Base-by-base conservation (phyloP, 1,284 basidiomycete species). In the Cryptococcus sp. region DNA sequence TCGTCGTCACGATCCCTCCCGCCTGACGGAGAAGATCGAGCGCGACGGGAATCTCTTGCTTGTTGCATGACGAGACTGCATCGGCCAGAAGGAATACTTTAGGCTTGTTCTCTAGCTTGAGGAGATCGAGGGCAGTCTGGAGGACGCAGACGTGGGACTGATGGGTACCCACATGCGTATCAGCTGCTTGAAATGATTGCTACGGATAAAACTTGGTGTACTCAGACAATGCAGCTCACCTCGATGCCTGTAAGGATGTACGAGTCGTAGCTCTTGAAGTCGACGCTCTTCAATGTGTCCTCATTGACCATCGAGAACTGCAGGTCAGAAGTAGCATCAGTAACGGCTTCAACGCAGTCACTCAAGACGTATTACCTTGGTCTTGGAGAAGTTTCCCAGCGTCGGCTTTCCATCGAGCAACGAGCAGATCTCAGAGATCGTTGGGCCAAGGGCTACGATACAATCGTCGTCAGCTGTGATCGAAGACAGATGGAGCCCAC, bases 241-340 rank as follows among this genome's bases (percentile, higher is more conserved):
- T 93, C 91, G 57, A 94, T 92, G 33, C 92, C 92, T 65, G 91
- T 85, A 4, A 96, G 77, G 24, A 94, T 84, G 48, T 91, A 80
- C 18, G 82, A 82, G 52, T 82, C 80, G 57, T 86, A 75, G 23
- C 36, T 53, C 46, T 13, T 44, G 78, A 77, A 93, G 78, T 13
- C 83, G n/a, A 20, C 18, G 18, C 36, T 68, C 8, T 78, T 65
- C 47, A 80, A 76, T 5, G 92, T 82, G 49, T 87, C 84, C 1
- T 85, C 82, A 0, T 85, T 86, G 53, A 86, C 68, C 90, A 95
- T 93, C 5, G 87, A 89, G 79, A 96, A 95, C 53, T 84, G 79
- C 18, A 79, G 13, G 82, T 82, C 20, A 82, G 85, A 9, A 86
- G 12, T 40, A 24, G 46, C 33, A 35, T 16, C 37, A 20, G 15